These are phyloP conservation scores for Tylopilus plumbeoviolaceoides DNA, from an alignment of 768 basidiomycete genomes.

Conservation along the genomic window DNA sequence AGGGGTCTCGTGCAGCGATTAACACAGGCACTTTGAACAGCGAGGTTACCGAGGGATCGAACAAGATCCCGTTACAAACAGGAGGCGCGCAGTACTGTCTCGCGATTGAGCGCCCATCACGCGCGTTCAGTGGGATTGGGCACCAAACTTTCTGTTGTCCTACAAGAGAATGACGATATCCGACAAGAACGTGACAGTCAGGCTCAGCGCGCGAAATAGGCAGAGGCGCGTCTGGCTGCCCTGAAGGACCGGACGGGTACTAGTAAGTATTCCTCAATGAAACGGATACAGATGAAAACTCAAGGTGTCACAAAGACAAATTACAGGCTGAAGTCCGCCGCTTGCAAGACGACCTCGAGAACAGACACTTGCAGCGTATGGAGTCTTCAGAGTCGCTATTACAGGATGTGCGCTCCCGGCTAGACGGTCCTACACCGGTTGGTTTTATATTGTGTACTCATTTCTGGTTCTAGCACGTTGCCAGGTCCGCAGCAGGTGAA, in stretches of 20 bases:
- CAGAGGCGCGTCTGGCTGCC: slow-evolving; percentile 62
- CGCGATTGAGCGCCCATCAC: slow-evolving; percentile 63
- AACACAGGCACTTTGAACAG: slow-evolving; percentile 77
- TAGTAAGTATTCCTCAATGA: slow-evolving; percentile 28
- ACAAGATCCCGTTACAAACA: slow-evolving; percentile 69
- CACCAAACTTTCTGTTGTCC: slow-evolving; percentile 53
- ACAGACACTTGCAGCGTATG: slow-evolving; percentile 53
- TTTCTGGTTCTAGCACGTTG: slow-evolving; percentile 34
- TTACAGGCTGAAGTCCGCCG: slow-evolving; percentile 62
- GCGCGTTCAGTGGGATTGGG: slow-evolving; percentile 72
- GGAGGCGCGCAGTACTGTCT: slow-evolving; percentile 63
- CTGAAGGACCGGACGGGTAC: slow-evolving; percentile 68
- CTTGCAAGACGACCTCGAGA: slow-evolving; percentile 61
- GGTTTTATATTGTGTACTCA: slow-evolving; percentile 11
- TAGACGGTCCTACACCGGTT: slow-evolving; percentile 40
- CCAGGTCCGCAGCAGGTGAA: slow-evolving; percentile 36
- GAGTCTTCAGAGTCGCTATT: slow-evolving; percentile 67
- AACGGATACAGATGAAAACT: neutral
- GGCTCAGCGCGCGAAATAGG: slow-evolving; percentile 57
- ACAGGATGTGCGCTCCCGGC: slow-evolving; percentile 57
- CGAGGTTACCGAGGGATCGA: slow-evolving; percentile 77
- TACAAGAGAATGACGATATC: slow-evolving; percentile 79
- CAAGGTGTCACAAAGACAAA: slow-evolving; percentile 45
- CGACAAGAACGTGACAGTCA: slow-evolving; percentile 79
- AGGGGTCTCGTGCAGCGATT: slow-evolving; percentile 52